phyloP scores from a whole-genome alignment of 2,329 filamentous ascomycete genomes.

The Aspergillus pseudoterreus region DNA sequence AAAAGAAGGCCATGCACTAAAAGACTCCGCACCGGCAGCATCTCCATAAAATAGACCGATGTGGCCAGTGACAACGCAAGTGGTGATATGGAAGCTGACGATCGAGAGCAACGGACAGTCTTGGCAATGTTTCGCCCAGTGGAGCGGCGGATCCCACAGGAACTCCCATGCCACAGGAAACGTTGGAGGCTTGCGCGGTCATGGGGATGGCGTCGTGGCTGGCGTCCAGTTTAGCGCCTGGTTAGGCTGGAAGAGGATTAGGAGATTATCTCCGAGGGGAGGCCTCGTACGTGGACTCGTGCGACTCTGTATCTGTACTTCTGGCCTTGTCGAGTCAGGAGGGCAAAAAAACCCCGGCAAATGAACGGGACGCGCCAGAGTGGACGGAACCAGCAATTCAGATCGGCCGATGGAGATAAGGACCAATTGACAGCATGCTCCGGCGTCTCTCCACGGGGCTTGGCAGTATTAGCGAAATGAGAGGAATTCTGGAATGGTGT shows the following conservation, averaged over 20 bases:
- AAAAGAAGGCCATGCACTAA: slow-evolving; percentile 6
- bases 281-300: no score
- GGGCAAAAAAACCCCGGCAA: neutral
- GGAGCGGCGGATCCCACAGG: slow-evolving; percentile 13
- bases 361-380: neutral
- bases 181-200: neutral
- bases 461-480: neutral
- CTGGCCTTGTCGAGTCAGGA: neutral
- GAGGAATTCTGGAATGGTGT: neutral
- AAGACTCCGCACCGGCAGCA: slow-evolving; percentile 7
- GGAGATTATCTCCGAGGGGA: no score
- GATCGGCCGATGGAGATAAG: neutral
- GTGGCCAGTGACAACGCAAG: slow-evolving; percentile 18
- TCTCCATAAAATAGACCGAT: slow-evolving; percentile 10
- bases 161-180: slow-evolving; percentile 5
- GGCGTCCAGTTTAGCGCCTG: neutral
- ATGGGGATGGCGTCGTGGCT: neutral
- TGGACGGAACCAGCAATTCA: neutral
- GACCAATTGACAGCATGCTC: neutral
- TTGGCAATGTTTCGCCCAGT: slow-evolving; percentile 23
- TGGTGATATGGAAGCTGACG: slow-evolving; percentile 19
- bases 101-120: slow-evolving; percentile 16
- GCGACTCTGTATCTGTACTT: neutral
- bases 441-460: neutral
- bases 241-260: neutral